Percentiles rank a stretch among this genome's conserved stretches.
These are phyloP conservation scores for Fusarium camptoceras DNA, from an alignment of 2,329 filamentous ascomycete genomes.

Conservation along the genomic window DNA sequence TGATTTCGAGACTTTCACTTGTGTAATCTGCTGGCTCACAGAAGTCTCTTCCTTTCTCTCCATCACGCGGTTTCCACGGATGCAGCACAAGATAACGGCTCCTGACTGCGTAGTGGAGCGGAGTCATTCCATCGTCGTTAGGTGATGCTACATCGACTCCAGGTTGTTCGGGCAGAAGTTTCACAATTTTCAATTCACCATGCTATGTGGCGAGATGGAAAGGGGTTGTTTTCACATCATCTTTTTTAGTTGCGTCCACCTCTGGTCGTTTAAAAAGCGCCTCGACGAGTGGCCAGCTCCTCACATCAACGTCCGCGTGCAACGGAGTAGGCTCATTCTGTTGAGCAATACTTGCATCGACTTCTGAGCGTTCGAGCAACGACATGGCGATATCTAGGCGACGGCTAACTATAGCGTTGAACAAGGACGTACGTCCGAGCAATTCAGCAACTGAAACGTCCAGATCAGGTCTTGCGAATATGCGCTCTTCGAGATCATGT, in stretches of 20 bases:
- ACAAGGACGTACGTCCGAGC: conserved; percentile 1
- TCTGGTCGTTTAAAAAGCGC: conserved; percentile 10
- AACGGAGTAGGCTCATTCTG: not conserved
- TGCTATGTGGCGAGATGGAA: not conserved
- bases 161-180: conserved; percentile 6
- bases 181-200: not conserved
- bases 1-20: conserved; percentile 5
- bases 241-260: not conserved
- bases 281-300: not conserved
- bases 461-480: conserved; percentile 17
- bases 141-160: not conserved
- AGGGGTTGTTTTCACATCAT: not conserved
- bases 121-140: not conserved
- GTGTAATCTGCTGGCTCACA: not conserved
- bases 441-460: not conserved
- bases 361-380: not conserved
- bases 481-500: not conserved
- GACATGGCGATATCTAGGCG: not conserved
- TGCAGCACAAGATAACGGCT: not conserved
- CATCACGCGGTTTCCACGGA: not conserved
- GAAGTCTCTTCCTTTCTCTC: no score
- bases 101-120: conserved; percentile 13
- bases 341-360: not conserved
- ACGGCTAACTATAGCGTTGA: not conserved
- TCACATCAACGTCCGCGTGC: not conserved